Base-by-base conservation (phyloP, 2,329 filamentous ascomycete genomes). In the Tympanopsis confertula region DNA sequence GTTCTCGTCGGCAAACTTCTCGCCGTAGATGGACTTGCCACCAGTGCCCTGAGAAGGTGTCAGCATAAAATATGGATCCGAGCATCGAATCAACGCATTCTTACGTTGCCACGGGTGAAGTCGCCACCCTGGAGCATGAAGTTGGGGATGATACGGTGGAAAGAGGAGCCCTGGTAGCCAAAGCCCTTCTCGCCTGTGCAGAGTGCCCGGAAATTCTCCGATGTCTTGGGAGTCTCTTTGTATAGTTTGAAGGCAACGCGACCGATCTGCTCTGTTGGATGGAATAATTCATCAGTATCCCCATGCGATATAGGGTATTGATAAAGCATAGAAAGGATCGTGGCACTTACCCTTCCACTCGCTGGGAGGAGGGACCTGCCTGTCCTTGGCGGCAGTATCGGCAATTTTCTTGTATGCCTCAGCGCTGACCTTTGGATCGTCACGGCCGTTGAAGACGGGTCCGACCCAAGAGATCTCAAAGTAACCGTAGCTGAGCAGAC, bases 121-220 rank as follows among this genome's bases (percentile, higher is more conserved):
- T 94, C 86, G 74, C 86, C 86, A 61, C 86, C 87, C 75, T 94
- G 87, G 53, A 94, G 81, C 87, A 94, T 94, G 75, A 94, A 94
- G 41, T 86, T 63, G 51, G 83, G 83, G 65, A 94, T 94, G 65
- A 94, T 81, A 53, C 87, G 86, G 76, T 94, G 86, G 81, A 94
- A 94, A 49, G 74, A 71, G 51, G 85, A 91, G 57, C 76, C 78
- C 61, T 74, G 63, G 74, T 93, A 94, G 52, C 86, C 85, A 62
- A 83, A 80, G 56, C 84, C 85, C 67, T 86, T 77, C 70, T 84
- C 74, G 50, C 71, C 72, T 46, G 79, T 86, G 81, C 82, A 87
- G 55, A 91, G 82, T 59, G 78, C 77, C 50, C 74, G 75, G 78
- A 93, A 93, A 78, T 91, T 91, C 62, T 74, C 69, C 50, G 74